Evolutionary conservation across 305 asterid species (phyloP), one percentile per base, ranked within the genome.

Genomic region (Coffea humblotiana): DNA sequence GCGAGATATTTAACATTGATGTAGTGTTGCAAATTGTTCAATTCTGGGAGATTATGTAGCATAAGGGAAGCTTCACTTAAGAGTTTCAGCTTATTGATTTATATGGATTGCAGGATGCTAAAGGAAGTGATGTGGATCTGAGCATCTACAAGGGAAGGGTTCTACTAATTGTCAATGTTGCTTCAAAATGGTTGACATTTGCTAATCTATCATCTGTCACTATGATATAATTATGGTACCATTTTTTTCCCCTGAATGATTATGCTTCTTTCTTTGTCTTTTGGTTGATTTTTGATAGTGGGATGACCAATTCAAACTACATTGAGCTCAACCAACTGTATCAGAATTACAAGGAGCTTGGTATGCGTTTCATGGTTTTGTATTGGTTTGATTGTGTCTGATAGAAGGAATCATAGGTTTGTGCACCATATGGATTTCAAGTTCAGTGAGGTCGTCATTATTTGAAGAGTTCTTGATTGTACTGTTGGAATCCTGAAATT

Each of bases 241-340:
- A 12, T 58, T 40, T 60, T 71, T 51, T 3, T 40, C 43, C 32
- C 49, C 56, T 60, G 54, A 58, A 61, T 82, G 64, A 52, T 25
- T 37, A 1, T 37, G 14, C 16, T 47, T 43, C 64, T 29, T 35
- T 35, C 4, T 40, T 0, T 49, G 73, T 51, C 51, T 54, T 51
- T 72, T 45, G 29, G 16, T 78, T 18, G 74, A 51, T 74, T 80
- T 75, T 63, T 75, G 76, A 82, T 86, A 94, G 97, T 73, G 98
- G 98, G 84, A 85, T 92, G 97, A 94, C 98, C 73, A 92, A 91
- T 86, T 88, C 98, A 27, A 94, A 92, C 86, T 94, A 94, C 86
- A 79, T 86, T 2, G 97, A 92, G 90, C 84, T 94, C 56, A 94
- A 92, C 80, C 91, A 90, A 71, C 87, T 90, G 79, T 90, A 94